Conservation (phyloP, 495 filamentous ascomycete genomes). For the Neurospora discreta region DNA sequence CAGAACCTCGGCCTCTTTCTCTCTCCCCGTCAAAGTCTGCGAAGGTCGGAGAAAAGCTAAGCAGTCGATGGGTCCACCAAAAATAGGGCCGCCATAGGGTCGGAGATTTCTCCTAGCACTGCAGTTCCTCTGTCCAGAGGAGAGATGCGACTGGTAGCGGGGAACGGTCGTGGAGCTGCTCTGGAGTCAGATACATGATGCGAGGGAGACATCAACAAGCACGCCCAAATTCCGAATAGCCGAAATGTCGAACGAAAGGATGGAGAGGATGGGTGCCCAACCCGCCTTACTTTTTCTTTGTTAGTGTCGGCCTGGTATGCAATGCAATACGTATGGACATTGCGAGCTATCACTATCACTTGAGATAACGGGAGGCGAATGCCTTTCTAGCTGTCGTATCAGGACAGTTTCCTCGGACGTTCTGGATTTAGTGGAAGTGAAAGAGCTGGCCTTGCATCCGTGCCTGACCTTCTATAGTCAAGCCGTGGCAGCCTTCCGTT, state of each 20-base stretch:
- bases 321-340: neutral
- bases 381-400: neutral
- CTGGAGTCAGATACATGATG: neutral
- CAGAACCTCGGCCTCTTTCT: neutral
- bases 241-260: neutral
- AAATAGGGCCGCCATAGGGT: constrained; percentile 2
- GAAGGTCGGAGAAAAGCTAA: neutral
- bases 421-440: neutral
- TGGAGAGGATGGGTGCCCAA: neutral
- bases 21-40: neutral
- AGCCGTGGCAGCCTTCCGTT: neutral
- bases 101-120: neutral
- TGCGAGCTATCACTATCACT: neutral
- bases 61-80: neutral
- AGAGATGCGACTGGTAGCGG: neutral
- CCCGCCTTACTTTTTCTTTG: neutral
- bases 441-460: neutral
- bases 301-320: neutral
- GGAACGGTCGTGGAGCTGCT: neutral
- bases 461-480: neutral
- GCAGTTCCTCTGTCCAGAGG: neutral
- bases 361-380: neutral
- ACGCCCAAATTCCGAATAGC: neutral
- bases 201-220: neutral
- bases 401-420: neutral